Evolutionary conservation across 2,329 filamentous ascomycete genomes (phyloP), one percentile per base, ranked within the genome.

Genomic region (Pestalotiopsis sp.): DNA sequence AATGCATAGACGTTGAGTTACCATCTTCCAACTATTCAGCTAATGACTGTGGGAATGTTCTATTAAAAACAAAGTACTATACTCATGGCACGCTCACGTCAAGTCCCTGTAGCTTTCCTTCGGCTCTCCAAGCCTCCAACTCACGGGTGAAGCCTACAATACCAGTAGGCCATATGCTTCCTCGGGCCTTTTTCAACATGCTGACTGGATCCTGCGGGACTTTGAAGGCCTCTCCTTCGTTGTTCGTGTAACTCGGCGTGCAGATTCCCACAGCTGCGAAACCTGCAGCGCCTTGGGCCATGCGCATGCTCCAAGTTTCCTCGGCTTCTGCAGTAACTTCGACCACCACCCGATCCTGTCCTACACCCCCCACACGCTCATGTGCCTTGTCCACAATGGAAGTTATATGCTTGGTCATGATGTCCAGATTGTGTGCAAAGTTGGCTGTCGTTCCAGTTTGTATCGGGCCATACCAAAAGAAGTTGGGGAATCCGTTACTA

Each of bases 401-500:
- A 5, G 20, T 56, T 23, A 61, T 38, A 61, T 66, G 65, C 20
- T 11, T 40, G 40, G 25, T 66, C 36, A 66, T 36, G 23, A 61
- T 27, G n/a, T 66, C 57, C 11, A 66, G 14, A 27, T 60, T 56
- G 38, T 66, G 56, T 13, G 36, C 56, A 36, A 60, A 66, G 23
- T 66, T 66, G n/a, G 65, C 56, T 7, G 65, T 61, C 12, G 36
- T 56, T 27, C 65, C 65, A 11, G 27, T 31, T 23, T 66, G 65
- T 2, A 17, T 13, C n/a, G 65, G 65, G 9, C 65, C 65, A 11
- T 61, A 60, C 65, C 63, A 38, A 31, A 60, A 60, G 25, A 65
- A 25, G 56, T 60, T 62, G 4, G 40, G 70, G 25, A 67, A 69
- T 23, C 25, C 52, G 41, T 49, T 72, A 66, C 66, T 61, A 76